These are phyloP conservation scores for Hanseniaspora clermontiae DNA, from an alignment of 805 yeast genomes.

Conservation along the genomic window DNA sequence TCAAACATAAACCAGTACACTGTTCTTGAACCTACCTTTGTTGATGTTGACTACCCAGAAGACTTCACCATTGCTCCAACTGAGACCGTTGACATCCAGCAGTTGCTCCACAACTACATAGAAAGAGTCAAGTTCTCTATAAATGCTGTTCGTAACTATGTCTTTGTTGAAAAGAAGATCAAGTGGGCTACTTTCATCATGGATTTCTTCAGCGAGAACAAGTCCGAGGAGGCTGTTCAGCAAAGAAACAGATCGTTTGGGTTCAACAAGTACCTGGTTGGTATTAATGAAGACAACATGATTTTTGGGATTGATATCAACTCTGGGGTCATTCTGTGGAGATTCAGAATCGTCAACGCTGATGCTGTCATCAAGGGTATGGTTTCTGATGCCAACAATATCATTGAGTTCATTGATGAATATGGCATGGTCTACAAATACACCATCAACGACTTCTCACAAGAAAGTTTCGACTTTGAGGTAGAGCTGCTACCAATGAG, in stretches of 20 bases:
- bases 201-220: slow-evolving; percentile 17
- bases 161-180: slow-evolving; percentile 16
- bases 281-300: slow-evolving; percentile 31
- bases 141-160: slow-evolving; percentile 16
- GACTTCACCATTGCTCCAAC: slow-evolving; percentile 20
- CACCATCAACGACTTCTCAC: slow-evolving; percentile 12
- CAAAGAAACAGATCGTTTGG: slow-evolving; percentile 33
- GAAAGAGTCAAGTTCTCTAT: slow-evolving; percentile 22
- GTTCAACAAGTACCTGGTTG: slow-evolving; percentile 32
- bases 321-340: slow-evolving; percentile 34
- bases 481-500: not conserved
- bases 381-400: slow-evolving; percentile 17
- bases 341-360: slow-evolving; percentile 18
- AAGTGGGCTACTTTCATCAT: slow-evolving; percentile 14
- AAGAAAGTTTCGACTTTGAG: not conserved
- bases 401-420: slow-evolving; percentile 20
- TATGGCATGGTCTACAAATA: slow-evolving; percentile 24
- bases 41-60: slow-evolving; percentile 15
- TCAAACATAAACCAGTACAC: slow-evolving; percentile 27
- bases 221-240: slow-evolving; percentile 9
- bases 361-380: slow-evolving; percentile 17
- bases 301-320: slow-evolving; percentile 34
- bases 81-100: slow-evolving; percentile 7
- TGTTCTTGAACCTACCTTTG: slow-evolving; percentile 15
- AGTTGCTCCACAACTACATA: slow-evolving; percentile 21